phyloP scores from a whole-genome alignment of 83 land plant species.

The Picea engelmannii region DNA sequence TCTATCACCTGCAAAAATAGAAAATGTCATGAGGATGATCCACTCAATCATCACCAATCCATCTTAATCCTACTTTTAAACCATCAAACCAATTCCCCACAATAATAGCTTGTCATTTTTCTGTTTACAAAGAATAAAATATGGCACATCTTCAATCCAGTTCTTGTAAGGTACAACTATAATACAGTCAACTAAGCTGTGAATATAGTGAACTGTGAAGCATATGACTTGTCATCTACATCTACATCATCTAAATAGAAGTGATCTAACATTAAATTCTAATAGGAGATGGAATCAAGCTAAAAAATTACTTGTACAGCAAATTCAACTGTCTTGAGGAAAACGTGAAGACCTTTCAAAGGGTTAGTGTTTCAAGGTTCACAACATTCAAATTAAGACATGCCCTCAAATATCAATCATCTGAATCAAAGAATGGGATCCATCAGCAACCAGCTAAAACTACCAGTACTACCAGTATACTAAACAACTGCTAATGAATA shows the following conservation, averaged over 20 bases:
- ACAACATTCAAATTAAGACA: not conserved
- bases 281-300: not conserved
- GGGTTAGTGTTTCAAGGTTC: not conserved
- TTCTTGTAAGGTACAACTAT: not conserved
- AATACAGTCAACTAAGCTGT: not conserved
- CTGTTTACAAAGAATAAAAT: no score
- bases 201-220: not conserved
- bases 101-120: no score
- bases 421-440: not conserved
- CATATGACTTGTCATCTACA: not conserved
- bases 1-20: conserved; percentile 14
- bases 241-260: not conserved
- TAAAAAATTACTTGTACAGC: not conserved
- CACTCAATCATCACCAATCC: not conserved
- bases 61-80: not conserved
- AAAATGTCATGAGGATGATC: not conserved
- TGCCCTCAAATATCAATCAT: not conserved
- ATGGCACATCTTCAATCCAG: not conserved
- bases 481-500: not conserved
- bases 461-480: not conserved
- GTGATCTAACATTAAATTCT: not conserved
- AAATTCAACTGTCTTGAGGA: not conserved
- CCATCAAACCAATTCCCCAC: not conserved
- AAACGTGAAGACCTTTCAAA: conserved; percentile 2
- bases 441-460: not conserved